phyloP scores from a whole-genome alignment of 768 basidiomycete genomes.

The Kwoniella shandongensis region DNA sequence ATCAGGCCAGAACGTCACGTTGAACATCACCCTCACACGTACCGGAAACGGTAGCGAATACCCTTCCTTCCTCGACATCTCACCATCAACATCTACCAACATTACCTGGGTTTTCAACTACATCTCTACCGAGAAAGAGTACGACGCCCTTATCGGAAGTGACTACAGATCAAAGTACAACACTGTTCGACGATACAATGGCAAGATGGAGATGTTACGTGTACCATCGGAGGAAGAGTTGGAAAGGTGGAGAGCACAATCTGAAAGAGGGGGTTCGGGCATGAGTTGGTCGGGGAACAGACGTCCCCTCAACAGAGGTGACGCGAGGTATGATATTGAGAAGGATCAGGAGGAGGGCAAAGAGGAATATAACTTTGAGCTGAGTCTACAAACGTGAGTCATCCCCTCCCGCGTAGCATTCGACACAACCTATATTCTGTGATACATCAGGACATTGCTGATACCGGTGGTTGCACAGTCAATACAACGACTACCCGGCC shows the following conservation, averaged over 20 bases:
- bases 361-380: conserved; percentile 9
- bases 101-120: conserved; percentile 17
- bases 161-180: not conserved
- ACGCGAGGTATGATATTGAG: conserved; percentile 15
- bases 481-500: conserved; percentile 9
- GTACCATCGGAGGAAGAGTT: conserved; percentile 3
- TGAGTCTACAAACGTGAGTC: conserved; percentile 17
- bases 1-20: conserved; percentile 22
- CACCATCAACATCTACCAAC: not conserved
- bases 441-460: too few species aligned
- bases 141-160: not conserved
- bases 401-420: too few species aligned
- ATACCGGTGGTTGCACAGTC: too few species aligned
- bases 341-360: not conserved
- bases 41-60: conserved; percentile 29
- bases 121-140: conserved; percentile 7
- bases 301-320: conserved; percentile 1
- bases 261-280: not conserved
- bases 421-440: too few species aligned
- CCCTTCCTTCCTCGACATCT: conserved; percentile 19
- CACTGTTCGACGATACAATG: not conserved
- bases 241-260: conserved; percentile 1
- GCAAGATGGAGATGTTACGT: conserved; percentile 2
- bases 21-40: conserved; percentile 23
- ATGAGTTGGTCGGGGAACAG: not conserved